phyloP scores from a whole-genome alignment of 495 filamentous ascomycete species.

The Penicillium cosmopolitanum region DNA sequence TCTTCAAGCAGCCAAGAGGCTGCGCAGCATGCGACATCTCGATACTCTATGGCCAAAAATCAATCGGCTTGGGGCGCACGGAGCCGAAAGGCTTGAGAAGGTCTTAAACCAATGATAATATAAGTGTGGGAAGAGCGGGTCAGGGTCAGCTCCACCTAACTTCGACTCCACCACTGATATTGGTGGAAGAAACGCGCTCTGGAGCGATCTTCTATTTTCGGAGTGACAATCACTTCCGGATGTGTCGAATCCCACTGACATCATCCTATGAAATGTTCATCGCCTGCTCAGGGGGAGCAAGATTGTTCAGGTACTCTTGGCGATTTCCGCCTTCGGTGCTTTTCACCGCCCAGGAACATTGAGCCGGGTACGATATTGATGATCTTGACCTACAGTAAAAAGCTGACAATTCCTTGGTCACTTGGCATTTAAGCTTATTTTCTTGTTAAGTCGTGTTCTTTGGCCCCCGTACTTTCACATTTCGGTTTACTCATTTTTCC shows the following conservation, averaged over 20 bases:
- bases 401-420: no score
- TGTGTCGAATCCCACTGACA: not conserved
- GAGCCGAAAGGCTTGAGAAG: not conserved
- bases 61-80: not conserved
- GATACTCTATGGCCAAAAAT: not conserved
- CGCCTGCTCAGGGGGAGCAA: not conserved
- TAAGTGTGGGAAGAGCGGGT: not conserved
- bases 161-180: not conserved
- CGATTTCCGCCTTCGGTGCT: not conserved
- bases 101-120: slow-evolving; percentile 2
- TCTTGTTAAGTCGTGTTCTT: no score
- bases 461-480: no score
- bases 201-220: slow-evolving; percentile 4
- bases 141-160: not conserved
- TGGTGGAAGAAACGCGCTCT: not conserved
- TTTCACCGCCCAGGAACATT: no score
- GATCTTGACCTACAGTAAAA: no score
- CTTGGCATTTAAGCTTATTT: no score
- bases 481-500: no score
- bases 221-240: not conserved
- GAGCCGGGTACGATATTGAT: no score
- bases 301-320: not conserved
- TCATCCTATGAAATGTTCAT: not conserved
- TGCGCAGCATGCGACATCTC: not conserved
- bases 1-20: not conserved